Evolutionary conservation across 2,329 filamentous ascomycete genomes (phyloP).

Genomic region (Epichloe hybrida): DNA sequence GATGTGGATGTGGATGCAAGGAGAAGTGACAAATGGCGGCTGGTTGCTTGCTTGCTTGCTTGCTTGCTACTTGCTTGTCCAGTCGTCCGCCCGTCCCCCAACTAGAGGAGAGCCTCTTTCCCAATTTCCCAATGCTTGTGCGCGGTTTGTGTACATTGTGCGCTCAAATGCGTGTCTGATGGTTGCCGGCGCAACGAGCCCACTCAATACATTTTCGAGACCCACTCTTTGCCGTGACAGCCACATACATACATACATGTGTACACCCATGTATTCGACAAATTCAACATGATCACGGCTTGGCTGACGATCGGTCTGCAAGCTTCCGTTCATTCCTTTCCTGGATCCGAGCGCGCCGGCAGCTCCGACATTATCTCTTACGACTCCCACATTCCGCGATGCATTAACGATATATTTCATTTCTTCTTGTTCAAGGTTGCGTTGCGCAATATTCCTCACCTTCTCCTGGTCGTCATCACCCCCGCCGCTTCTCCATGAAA

Average conservation of each 20-base stretch:
- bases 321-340: neutral
- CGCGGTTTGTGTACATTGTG: slow-evolving; percentile 22
- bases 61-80: neutral
- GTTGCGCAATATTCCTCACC: neutral
- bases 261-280: too few species aligned
- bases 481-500: neutral
- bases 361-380: neutral
- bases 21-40: slow-evolving; percentile 3
- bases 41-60: neutral
- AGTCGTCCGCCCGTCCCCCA: neutral
- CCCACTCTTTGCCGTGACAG: neutral
- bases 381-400: neutral
- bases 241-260: neutral
- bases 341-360: neutral
- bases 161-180: neutral
- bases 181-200: slow-evolving; percentile 16
- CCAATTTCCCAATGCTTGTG: neutral
- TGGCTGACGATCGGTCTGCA: neutral
- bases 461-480: neutral
- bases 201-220: neutral
- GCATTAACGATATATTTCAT: neutral
- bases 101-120: slow-evolving; percentile 4
- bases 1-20: slow-evolving; percentile 6
- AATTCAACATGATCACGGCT: too few species aligned
- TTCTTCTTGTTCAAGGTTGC: neutral